These are phyloP conservation scores for Ophiostoma sp. DNA, from an alignment of 2,329 filamentous ascomycete genomes.

Conservation along the genomic window DNA sequence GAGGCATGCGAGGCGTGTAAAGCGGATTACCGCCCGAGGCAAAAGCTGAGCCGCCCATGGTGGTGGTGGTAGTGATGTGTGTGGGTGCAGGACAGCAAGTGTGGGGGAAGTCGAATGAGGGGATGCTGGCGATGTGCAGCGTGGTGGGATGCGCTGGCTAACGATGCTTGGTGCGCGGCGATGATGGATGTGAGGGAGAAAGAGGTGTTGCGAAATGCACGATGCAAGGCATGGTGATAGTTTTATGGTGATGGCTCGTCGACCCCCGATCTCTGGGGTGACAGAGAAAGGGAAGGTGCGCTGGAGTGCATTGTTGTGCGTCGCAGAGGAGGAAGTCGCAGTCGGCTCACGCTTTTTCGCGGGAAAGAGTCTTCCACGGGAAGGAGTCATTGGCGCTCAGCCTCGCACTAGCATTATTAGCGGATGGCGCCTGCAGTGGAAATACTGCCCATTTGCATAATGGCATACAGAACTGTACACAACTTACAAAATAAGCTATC, in stretches of 20 bases:
- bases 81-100: too few relatives aligned
- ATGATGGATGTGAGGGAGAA: neutral
- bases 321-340: neutral
- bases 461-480: too few relatives aligned
- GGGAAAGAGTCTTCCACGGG: too few relatives aligned
- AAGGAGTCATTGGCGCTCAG: neutral
- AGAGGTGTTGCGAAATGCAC: neutral
- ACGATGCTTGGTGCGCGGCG: neutral
- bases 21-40: constrained; percentile 48
- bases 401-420: neutral
- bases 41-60: constrained; percentile 69
- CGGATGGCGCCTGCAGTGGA: neutral
- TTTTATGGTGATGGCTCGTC: neutral
- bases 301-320: neutral
- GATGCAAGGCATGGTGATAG: neutral
- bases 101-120: too few relatives aligned
- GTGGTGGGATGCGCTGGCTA: neutral
- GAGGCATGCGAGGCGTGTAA: constrained; percentile 65
- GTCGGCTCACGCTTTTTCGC: neutral
- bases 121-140: neutral
- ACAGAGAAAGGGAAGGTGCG: neutral
- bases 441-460: too few relatives aligned
- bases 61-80: neutral
- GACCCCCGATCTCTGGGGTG: neutral
- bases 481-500: neutral